phyloP scores from a whole-genome alignment of 495 filamentous ascomycete species.

The Entonaema liquescens region DNA sequence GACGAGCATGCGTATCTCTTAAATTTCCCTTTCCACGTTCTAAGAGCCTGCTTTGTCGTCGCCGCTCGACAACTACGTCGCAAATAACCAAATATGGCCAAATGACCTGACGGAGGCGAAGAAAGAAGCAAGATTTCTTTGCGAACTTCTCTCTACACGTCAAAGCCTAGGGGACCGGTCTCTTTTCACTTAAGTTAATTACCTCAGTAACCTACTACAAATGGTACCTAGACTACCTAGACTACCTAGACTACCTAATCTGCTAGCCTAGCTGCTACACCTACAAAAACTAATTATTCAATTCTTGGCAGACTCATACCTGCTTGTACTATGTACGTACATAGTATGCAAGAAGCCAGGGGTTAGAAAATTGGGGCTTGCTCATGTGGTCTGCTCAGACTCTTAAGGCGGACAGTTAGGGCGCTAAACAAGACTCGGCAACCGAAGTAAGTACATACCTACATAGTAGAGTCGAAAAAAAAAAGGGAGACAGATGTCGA shows the following conservation, averaged over 20 bases:
- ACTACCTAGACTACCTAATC: conserved; percentile 11
- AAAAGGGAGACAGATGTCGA: conserved; percentile 31
- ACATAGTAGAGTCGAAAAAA: conserved; percentile 2
- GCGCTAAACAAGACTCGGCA: conserved; percentile 45
- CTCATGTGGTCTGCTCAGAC: conserved; percentile 43
- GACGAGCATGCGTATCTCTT: background rate
- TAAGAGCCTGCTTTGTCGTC: conserved; percentile 18
- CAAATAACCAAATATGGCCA: conserved; percentile 8
- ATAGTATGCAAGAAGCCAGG: conserved; percentile 39
- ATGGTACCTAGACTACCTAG: background rate
- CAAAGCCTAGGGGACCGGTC: conserved; percentile 7
- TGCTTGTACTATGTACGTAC: too few species aligned
- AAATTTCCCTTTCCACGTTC: conserved; percentile 3
- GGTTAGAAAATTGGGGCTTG: conserved; percentile 39
- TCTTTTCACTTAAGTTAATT: background rate
- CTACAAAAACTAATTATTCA: conserved; percentile 29
- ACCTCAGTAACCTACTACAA: conserved; percentile 6
- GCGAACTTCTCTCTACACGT: conserved; percentile 3
- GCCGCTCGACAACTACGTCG: conserved; percentile 10
- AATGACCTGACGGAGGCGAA: conserved; percentile 11
- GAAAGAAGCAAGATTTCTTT: conserved; percentile 18
- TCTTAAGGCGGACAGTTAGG: conserved; percentile 38
- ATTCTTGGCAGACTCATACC: conserved; percentile 39
- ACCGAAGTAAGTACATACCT: conserved; percentile 27
- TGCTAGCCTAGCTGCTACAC: too few species aligned